phyloP scores from a whole-genome alignment of 1,284 basidiomycete species.

The Leccinum pachyderme region DNA sequence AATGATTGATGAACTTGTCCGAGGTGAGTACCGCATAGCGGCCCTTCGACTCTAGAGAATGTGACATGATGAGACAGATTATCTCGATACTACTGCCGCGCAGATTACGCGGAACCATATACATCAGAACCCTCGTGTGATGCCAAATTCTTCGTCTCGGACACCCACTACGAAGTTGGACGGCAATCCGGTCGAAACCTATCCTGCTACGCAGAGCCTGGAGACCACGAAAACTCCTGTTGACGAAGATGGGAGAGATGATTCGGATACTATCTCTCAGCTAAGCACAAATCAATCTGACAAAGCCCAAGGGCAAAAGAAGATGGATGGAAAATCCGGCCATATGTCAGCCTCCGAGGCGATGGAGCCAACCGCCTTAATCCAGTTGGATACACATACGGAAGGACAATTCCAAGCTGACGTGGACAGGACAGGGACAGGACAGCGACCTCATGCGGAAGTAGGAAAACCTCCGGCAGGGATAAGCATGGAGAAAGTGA shows the following conservation, averaged over 20 bases:
- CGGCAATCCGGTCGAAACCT: no score
- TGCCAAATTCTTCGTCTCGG: no score
- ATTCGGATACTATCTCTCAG: not conserved
- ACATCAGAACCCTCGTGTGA: no score
- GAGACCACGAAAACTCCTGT: not conserved
- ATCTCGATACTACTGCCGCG: no score
- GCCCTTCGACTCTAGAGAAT: not conserved
- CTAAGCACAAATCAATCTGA: not conserved
- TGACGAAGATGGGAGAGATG: not conserved
- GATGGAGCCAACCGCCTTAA: not conserved
- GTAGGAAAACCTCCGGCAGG: not conserved
- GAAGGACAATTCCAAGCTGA: not conserved
- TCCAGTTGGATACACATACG: not conserved
- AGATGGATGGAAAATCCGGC: not conserved
- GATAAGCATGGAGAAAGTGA: not conserved
- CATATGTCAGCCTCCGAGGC: not conserved
- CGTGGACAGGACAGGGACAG: not conserved
- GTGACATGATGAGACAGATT: not conserved
- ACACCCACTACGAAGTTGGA: no score
- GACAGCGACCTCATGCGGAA: not conserved
- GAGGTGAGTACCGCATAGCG: not conserved
- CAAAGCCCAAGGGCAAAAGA: not conserved
- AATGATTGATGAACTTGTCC: not conserved
- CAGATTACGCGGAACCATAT: no score
- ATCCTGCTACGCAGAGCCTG: no score